Base-by-base conservation (phyloP, 495 filamentous ascomycete genomes). In the Penicillium robsamsonii region DNA sequence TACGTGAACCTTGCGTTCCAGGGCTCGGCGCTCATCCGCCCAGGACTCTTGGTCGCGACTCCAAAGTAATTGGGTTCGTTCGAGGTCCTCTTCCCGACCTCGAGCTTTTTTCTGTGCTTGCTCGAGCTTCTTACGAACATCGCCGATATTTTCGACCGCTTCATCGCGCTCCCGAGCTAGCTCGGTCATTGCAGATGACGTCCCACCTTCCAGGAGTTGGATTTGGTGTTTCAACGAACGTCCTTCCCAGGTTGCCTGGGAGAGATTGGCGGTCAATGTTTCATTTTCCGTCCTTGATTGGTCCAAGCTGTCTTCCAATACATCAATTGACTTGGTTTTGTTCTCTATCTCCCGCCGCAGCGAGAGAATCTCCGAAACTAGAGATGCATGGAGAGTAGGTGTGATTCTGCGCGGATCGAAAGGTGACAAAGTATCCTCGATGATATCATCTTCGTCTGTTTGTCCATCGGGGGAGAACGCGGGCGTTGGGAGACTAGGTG, bases 331-430 rank as follows among this genome's bases (percentile, higher is more conserved):
- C 58, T 85, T 89, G 18, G 86, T 79, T 69, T 95, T 97, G 41
- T 84, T 87, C 67, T 97, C 94, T 50, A 96, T 81, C 55, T 97
- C 95, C 43, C 94, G 80, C 4, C 91, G 84, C 43, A 99, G 71
- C 2, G 85, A 83, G 24, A 97, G 81, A 57, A 98, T 98, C 69
- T 98, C 93, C 0, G 93, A 91, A 6, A 98, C 92, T 8, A 98
- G 79, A 44, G 89, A 96, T 13, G 94, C 94, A 73, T 97, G 95
- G 18, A 97, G 79, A 2, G 92, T 97, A 4, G 94, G 94, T 5
- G 94, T 97, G 63, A 99, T 96, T 18, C 93, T 81, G 49, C 92
- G 84, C 6, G 94, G 89, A 64, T 97, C 93, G 20, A 96, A 77
- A 17, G 90, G 83, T 18, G 89, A 89, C 44, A 92, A 82, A 55